These are phyloP conservation scores for Amoebophrya sp. DNA, from an alignment of 169 alveolate species.

Conservation along the genomic window DNA sequence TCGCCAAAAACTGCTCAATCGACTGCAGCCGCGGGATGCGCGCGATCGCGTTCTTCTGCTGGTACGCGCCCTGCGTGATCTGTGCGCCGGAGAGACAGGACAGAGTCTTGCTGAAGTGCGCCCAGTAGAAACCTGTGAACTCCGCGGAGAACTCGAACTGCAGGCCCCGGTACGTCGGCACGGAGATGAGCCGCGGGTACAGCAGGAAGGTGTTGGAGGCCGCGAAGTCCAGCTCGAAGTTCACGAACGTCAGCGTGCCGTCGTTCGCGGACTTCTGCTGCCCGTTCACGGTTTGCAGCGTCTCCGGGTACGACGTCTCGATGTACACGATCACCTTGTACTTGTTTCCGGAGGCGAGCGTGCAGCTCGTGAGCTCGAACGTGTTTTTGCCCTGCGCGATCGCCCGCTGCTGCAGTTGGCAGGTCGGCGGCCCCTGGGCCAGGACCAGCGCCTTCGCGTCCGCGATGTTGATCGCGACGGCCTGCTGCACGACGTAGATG, in stretches of 20 bases:
- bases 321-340: neutral
- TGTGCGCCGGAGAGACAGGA: neutral
- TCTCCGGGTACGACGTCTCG: neutral
- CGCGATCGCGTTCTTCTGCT: neutral
- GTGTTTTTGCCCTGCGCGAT: neutral
- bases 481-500: neutral
- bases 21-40: neutral
- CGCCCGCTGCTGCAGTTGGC: neutral
- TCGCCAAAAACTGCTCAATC: neutral
- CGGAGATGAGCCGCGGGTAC: neutral
- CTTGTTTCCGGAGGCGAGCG: neutral
- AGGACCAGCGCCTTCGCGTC: neutral
- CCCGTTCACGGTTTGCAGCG: neutral
- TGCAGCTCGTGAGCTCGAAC: neutral
- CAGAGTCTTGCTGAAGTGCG: neutral
- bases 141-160: neutral
- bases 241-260: neutral
- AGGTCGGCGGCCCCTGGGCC: slow-evolving; percentile 1
- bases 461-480: neutral
- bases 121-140: neutral
- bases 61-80: neutral
- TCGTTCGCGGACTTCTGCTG: neutral
- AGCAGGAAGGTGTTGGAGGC: neutral
- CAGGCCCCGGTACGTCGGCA: neutral
- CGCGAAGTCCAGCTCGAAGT: neutral